Evolutionary conservation across 2,329 filamentous ascomycete genomes (phyloP).

Genomic region (Periglandula ipomoeae): DNA sequence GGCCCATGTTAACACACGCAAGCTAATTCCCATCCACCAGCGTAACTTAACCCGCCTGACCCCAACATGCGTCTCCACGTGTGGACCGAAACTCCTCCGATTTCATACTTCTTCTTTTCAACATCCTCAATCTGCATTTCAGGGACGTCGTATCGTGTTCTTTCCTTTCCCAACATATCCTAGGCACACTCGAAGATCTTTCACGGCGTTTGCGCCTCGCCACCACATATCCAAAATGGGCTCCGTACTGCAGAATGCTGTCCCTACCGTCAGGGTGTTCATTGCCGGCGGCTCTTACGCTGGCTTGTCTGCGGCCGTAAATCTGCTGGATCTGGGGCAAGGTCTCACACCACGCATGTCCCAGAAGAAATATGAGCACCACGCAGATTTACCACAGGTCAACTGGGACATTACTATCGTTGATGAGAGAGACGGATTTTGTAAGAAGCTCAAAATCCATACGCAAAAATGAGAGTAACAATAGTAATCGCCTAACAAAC

Average conservation of each 20-base stretch:
- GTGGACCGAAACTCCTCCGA: not conserved
- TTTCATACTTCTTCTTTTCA: not conserved
- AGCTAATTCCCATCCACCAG: not conserved
- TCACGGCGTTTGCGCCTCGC: not conserved
- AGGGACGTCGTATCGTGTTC: not conserved
- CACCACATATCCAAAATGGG: conserved; percentile 15
- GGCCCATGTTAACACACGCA: not conserved
- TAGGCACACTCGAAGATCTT: not conserved
- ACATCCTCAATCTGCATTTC: not conserved
- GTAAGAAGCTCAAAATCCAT: too few species aligned
- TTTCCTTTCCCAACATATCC: not conserved
- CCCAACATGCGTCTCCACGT: not conserved
- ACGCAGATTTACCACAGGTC: conserved; percentile 35
- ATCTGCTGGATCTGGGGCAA: conserved; percentile 56
- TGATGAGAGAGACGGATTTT: conserved; percentile 76
- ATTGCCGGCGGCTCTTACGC: conserved; percentile 64
- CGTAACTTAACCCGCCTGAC: not conserved
- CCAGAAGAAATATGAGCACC: conserved; percentile 26
- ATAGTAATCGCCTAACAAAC: not conserved
- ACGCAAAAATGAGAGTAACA: too few species aligned
- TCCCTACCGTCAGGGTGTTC: conserved; percentile 44
- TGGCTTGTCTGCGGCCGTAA: conserved; percentile 58
- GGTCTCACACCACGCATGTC: conserved; percentile 42
- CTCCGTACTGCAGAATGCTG: conserved; percentile 17
- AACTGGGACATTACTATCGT: conserved; percentile 63